Evolutionary conservation across 106 monocot genomes (phyloP).

Genomic region (Posidonia australis): DNA sequence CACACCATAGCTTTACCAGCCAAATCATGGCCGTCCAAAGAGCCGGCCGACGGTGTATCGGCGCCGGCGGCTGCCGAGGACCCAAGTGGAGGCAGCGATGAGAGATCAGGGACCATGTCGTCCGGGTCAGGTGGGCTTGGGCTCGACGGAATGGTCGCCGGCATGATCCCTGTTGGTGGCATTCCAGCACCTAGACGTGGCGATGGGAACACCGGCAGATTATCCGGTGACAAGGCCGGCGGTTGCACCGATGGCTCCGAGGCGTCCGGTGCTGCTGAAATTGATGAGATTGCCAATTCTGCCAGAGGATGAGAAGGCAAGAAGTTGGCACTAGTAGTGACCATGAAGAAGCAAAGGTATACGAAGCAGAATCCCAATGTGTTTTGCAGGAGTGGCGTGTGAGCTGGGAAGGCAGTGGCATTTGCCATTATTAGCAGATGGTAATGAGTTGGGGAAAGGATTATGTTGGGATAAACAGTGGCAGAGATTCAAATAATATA

Average conservation of each 20-base stretch:
- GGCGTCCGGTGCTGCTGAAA: constrained; percentile 23
- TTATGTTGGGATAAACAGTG: too few relatives aligned
- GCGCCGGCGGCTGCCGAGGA: constrained; percentile 5
- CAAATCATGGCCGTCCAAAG: neutral
- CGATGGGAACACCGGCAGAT: neutral
- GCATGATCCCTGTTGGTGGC: neutral
- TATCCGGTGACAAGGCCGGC: constrained; percentile 1
- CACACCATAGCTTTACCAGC: neutral
- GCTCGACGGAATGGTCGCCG: constrained; percentile 43
- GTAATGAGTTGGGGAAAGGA: neutral
- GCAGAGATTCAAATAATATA: too few relatives aligned
- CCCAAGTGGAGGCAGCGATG: constrained; percentile 19
- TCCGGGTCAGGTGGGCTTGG: constrained; percentile 54
- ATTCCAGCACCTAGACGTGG: neutral
- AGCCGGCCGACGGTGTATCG: neutral
- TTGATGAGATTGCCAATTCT: constrained; percentile 1
- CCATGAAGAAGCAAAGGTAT: neutral
- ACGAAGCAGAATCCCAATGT: neutral
- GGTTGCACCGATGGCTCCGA: constrained; percentile 5
- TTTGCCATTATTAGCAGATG: neutral
- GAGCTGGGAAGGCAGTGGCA: neutral
- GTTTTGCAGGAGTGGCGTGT: too few relatives aligned
- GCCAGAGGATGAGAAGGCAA: neutral
- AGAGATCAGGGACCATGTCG: constrained; percentile 19
- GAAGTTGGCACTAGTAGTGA: too few relatives aligned